Evolutionary conservation across 305 asterid species (phyloP).

Genomic region (Solanum hybrid): DNA sequence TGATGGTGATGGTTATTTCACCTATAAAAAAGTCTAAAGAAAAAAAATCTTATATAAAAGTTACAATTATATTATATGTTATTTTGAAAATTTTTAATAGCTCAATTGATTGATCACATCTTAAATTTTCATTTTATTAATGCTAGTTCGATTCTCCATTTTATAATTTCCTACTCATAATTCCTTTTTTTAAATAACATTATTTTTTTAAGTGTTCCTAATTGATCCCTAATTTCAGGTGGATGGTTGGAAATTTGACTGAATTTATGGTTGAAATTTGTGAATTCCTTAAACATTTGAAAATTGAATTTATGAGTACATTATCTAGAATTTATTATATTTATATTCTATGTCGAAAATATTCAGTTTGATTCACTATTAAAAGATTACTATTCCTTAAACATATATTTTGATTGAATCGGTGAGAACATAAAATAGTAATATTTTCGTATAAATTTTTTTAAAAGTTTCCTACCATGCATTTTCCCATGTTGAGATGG

Average conservation of each 20-base stretch:
- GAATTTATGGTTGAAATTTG: background rate
- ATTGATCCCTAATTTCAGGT: background rate
- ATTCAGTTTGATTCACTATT: background rate
- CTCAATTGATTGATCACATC: background rate
- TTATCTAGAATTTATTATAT: background rate
- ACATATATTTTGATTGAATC: background rate
- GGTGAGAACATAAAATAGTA: too few relatives aligned
- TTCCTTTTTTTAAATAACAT: background rate
- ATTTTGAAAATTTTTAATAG: background rate
- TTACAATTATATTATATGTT: background rate
- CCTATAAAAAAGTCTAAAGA: background rate
- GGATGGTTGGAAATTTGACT: background rate
- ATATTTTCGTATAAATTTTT: too few relatives aligned
- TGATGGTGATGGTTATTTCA: slow-evolving; percentile 3
- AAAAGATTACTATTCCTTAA: too few relatives aligned
- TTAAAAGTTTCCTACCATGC: background rate
- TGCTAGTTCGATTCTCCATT: background rate
- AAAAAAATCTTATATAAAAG: background rate
- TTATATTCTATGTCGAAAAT: background rate
- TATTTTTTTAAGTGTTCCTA: background rate
- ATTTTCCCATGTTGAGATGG: background rate
- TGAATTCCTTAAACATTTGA: background rate
- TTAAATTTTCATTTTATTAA: background rate
- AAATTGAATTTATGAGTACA: background rate
- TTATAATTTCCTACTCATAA: background rate